These are phyloP conservation scores for Prosopis cineraria DNA, from an alignment of 306 rosid species.

Conservation along the genomic window DNA sequence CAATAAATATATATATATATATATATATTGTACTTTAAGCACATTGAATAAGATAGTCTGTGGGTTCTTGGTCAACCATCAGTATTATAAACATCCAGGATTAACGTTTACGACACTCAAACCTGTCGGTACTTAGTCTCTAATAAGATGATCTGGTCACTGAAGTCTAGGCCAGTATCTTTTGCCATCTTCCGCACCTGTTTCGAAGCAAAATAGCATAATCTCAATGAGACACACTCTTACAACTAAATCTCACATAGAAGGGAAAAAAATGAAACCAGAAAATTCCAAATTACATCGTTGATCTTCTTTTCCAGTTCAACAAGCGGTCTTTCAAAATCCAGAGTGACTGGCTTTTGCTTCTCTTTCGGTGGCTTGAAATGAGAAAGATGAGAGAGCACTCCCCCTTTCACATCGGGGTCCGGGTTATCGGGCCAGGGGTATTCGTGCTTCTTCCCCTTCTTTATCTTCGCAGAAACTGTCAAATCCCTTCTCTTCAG, in stretches of 20 bases:
- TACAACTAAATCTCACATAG: slow-evolving; percentile 16
- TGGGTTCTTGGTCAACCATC: slow-evolving; percentile 50
- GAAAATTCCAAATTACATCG: slow-evolving; percentile 56
- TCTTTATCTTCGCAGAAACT: slow-evolving; percentile 67
- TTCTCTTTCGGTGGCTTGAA: slow-evolving; percentile 85
- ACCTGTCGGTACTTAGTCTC: slow-evolving; percentile 89
- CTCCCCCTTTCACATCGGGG: slow-evolving; percentile 85
- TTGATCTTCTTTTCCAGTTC: slow-evolving; percentile 82
- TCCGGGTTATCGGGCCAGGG: slow-evolving; percentile 92
- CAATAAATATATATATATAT: too few relatives aligned
- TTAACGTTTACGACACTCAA: slow-evolving; percentile 31
- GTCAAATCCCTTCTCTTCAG: slow-evolving; percentile 55
- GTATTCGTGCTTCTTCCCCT: slow-evolving; percentile 72
- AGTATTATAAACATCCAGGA: slow-evolving; percentile 36
- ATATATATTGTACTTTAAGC: not conserved
- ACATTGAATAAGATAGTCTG: slow-evolving; percentile 12
- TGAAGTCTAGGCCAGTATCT: slow-evolving; percentile 92
- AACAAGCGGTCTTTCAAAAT: slow-evolving; percentile 79
- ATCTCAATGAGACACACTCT: slow-evolving; percentile 21
- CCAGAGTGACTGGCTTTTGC: slow-evolving; percentile 77
- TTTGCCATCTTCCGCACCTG: slow-evolving; percentile 91
- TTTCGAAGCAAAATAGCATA: slow-evolving; percentile 32
- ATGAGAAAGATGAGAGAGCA: slow-evolving; percentile 64
- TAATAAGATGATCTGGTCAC: slow-evolving; percentile 72
- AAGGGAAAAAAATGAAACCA: slow-evolving; percentile 19